Evolutionary conservation across 2,329 filamentous ascomycete genomes (phyloP), one percentile per base, ranked within the genome.

Genomic region (Fusarium oligoseptatum): DNA sequence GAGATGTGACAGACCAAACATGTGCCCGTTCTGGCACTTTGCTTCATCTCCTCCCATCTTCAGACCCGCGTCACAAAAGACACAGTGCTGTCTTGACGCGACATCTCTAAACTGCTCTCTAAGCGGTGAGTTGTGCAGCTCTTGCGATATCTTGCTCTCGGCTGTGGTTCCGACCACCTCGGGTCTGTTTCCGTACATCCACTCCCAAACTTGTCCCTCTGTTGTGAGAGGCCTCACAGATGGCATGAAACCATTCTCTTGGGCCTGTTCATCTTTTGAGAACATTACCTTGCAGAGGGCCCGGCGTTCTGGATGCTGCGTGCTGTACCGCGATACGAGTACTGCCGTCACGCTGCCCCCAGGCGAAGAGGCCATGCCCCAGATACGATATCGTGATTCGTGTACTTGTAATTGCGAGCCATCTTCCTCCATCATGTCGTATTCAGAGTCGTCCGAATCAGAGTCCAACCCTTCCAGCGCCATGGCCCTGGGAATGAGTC

Each of bases 191-290:
- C 88, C 88, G 74, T 91, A 91, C 86, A 91, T 88, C 85, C 87
- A 89, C 70, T 90, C 87, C 85, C 89, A 91, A 52, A 88, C 82
- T 41, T 82, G 81, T 0, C 85, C 89, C 78, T 91, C 89, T 2
- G 88, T 89, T n/a, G 87, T 78, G 9, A 79, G 32, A 5, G 37
- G 76, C 61, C 68, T 74, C 29, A 64, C 64, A 43, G 55, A 20
- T 17, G 36, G 17, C 41, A 24, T 39, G 17, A 43, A 4, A 17
- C 41, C 60, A 20, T 15, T 29, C 9, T 65, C 58, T 1, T 32
- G 34, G 0, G 67, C 65, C 7, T 74, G 66, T 6, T 77, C 71
- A 39, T 73, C 76, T 77, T 79, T 82, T 6, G 81, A 82, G 65
- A 86, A 86, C 50, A 84, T 76, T 12, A 86, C 72, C 64, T 80